Evolutionary conservation across 306 rosid species (phyloP).

Genomic region (Glycine latifolia): DNA sequence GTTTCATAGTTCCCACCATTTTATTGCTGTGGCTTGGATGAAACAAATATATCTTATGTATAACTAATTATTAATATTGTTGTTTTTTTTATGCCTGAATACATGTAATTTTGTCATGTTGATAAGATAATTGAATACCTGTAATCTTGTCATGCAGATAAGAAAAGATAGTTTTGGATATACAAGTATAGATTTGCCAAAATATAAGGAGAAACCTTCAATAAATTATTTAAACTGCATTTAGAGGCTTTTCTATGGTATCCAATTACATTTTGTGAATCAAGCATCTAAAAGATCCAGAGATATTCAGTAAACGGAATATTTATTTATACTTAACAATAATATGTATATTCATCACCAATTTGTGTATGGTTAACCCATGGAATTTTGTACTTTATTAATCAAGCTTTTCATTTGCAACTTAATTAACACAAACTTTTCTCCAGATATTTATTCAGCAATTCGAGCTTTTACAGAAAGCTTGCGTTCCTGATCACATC

Average conservation of each 20-base stretch:
- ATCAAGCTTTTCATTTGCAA: conserved; percentile 31
- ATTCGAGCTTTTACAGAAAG: conserved; percentile 90
- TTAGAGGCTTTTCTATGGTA: background rate
- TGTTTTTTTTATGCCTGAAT: background rate
- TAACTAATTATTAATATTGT: background rate
- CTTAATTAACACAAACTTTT: conserved; percentile 30
- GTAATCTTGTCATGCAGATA: conserved; percentile 17
- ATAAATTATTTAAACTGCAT: too few relatives aligned
- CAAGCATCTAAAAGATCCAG: background rate
- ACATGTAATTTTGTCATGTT: background rate
- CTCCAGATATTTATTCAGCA: conserved; percentile 90
- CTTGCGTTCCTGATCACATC: conserved; percentile 80
- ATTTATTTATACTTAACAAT: background rate
- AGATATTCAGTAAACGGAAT: conserved; percentile 8
- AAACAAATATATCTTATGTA: background rate
- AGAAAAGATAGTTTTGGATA: background rate
- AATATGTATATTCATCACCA: conserved; percentile 19
- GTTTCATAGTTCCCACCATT: too few relatives aligned
- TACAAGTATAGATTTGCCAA: background rate
- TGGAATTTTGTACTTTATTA: background rate
- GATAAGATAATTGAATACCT: too few relatives aligned
- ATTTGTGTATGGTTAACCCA: conserved; percentile 9
- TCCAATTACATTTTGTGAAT: conserved; percentile 12
- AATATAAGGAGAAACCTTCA: too few relatives aligned
- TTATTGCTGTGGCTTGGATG: too few relatives aligned